Base-by-base conservation (phyloP, 2,329 filamentous ascomycete genomes). In the Uncinocarpus reesii region DNA sequence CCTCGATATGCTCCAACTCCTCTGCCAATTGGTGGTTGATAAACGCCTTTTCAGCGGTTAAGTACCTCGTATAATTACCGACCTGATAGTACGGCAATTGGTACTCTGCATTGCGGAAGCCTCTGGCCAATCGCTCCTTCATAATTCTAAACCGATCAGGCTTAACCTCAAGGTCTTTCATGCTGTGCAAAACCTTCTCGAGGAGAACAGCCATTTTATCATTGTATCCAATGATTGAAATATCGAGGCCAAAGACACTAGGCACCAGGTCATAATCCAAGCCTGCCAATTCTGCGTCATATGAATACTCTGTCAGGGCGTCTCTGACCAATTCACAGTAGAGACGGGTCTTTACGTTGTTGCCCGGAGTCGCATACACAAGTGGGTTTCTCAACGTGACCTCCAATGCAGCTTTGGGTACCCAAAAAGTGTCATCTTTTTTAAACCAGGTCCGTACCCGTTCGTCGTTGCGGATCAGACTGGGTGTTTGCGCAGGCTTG, bases 341-440 rank as follows among this genome's bases (percentile, higher is more conserved):
- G 4, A 98, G 67, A 49, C 79, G 80, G 2, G 84, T 78, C 61
- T 92, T 87, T 52, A 93, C 80, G 26, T 79, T 74, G 53, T 84
- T 89, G 49, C 84, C 81, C 1, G 88, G 84, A 3, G 85, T 88
- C 1, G 85, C 77, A 62, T 80, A 81, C n/a, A 85, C 80, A 38
- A 94, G 68, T 0, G 88, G 84, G 51, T 83, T 94, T 57, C 82
- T 79, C 55, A 93, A 75, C 56, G 82, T 86, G 54, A 95, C 79
- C 55, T 88, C 78, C 15, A 96, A 72, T 51, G 88, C 92, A 2
- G 86, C 92, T 65, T 94, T 95, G 7, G 92, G 92, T 7, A 96
- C 92, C 89, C 90, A 96, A 67, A 96, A 98, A 0, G 83, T 88
- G 58, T 98, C 92, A 59, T 98, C 92, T 68, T 96, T 96, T 73